Evolutionary conservation across 2,329 filamentous ascomycete genomes (phyloP), one percentile per base, ranked within the genome.

Genomic region (Colletotrichum phormii): DNA sequence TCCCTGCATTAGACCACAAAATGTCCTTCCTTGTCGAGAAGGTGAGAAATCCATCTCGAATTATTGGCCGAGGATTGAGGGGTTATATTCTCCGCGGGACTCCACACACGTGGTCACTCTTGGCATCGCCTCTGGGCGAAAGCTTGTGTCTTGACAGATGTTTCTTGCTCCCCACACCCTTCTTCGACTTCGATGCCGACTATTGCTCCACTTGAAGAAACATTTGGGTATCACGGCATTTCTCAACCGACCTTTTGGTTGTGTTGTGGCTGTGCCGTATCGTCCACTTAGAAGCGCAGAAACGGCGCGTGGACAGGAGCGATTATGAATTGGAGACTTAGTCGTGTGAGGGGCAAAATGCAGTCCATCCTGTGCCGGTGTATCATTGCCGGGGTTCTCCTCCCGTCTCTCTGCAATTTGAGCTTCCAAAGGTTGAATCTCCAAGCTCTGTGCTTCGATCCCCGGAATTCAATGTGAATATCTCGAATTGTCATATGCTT

Each of bases 91-190:
- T 51, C 59, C 65, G n/a, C n/a, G n/a, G 53, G 42, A 29, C 15
- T 31, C 64, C 64, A 71, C 58, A 51, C 64, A 67, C 68, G 68
- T 62, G 68, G 55, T 57, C 2, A 15, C 11, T 51, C 63, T 72
- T 64, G 64, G 64, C 69, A 68, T 68, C 37, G 58, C n/a, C 22
- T 51, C 51, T 59, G 58, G 69, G 51, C 64, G 24, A 71, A 72
- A 68, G 69, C 69, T 72, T 72, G 69, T n/a, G 26, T 62, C 11
- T 2, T 49, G 42, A 49, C 42, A 49, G 42, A 6, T 29, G 26
- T 37, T 35, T 49, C 49, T 35, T 35, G 15, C 35, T n/a, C 22
- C n/a, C 12, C 31, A n/a, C 42, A 49, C 42, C 42, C 42, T 18
- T 49, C 42, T 42, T 42, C 5, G 37, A 49, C 42, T 11, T 49